Evolutionary conservation across 1,284 basidiomycete genomes (phyloP), one percentile per base, ranked within the genome.

Genomic region (Cutaneotrichosporon sp.): DNA sequence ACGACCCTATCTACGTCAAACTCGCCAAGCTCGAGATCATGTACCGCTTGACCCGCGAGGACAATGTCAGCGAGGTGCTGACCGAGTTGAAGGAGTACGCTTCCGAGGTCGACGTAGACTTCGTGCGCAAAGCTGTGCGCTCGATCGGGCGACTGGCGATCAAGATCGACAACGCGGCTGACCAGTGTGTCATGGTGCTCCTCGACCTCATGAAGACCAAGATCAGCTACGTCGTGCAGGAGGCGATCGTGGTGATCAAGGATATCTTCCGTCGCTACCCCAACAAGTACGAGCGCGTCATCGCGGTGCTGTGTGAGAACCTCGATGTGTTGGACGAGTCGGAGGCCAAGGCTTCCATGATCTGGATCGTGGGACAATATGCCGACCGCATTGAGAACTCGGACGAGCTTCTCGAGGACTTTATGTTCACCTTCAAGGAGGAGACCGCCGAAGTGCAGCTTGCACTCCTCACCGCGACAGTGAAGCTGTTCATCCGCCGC

Each of bases 281-380:
- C n/a, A 89, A 89, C 60, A 92, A 91, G 36, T 99, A 98, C 80
- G 97, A 98, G 81, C 92, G 92, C 60, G 90, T 97, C 72, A 98
- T 99, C 71, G 93, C 92, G 2, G 94, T 90, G 1, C 82, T 99
- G 42, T 99, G 96, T 75, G 89, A 92, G 7, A 97, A 95, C 73
- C 86, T 99, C 30, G 96, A 99, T 70, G 94, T 96, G 70, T 83
- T 99, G 55, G 96, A 99, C 77, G 97, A 99, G 76, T 95, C 96
- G 16, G 97, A 99, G 77, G 96, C 96, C 6, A 98, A 98, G 78
- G 91, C 96, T 0, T 93, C 94, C 9, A 85, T 99, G 65, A 97
- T 99, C 74, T 99, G 96, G 96, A 98, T 99, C 72, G 90, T 99
- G 61, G 96, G 96, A 58, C 94, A 98, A 82, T 98, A 99, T 76